phyloP scores from a whole-genome alignment of 2,329 filamentous ascomycete genomes.

The Xylariaceae sp. region DNA sequence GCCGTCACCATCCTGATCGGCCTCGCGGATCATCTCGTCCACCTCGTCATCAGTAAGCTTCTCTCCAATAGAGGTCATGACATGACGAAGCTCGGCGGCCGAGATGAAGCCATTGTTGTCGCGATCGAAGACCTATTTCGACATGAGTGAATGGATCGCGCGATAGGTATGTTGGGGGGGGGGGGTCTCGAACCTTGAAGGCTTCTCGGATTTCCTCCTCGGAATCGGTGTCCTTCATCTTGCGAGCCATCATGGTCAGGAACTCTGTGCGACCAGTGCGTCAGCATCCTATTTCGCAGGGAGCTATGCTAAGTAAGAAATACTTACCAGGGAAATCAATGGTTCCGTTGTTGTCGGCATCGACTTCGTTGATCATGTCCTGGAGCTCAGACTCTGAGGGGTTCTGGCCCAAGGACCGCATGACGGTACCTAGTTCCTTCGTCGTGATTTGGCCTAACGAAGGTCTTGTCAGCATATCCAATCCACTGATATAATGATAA shows the following conservation, averaged over 20 bases:
- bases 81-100: constrained; percentile 82
- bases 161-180: background rate
- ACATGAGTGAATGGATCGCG: constrained; percentile 21
- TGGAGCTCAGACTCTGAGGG: constrained; percentile 87
- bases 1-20: constrained; percentile 86
- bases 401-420: constrained; percentile 89
- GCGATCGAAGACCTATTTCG: constrained; percentile 71
- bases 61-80: constrained; percentile 91
- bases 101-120: constrained; percentile 94
- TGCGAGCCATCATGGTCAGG: constrained; percentile 90
- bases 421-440: constrained; percentile 87
- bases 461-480: constrained; percentile 15
- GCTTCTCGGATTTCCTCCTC: constrained; percentile 90
- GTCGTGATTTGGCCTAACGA: constrained; percentile 81
- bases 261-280: constrained; percentile 63
- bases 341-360: constrained; percentile 90
- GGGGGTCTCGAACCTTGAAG: constrained; percentile 66
- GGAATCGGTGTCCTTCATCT: constrained; percentile 93
- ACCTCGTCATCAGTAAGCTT: constrained; percentile 90
- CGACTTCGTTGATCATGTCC: constrained; percentile 94
- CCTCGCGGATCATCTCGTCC: constrained; percentile 91
- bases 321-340: constrained; percentile 84
- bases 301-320: constrained; percentile 5
- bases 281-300: constrained; percentile 31
- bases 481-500: constrained; percentile 1